phyloP scores from a whole-genome alignment of 2,329 filamentous ascomycete species.

The Exserohilum rostratum region DNA sequence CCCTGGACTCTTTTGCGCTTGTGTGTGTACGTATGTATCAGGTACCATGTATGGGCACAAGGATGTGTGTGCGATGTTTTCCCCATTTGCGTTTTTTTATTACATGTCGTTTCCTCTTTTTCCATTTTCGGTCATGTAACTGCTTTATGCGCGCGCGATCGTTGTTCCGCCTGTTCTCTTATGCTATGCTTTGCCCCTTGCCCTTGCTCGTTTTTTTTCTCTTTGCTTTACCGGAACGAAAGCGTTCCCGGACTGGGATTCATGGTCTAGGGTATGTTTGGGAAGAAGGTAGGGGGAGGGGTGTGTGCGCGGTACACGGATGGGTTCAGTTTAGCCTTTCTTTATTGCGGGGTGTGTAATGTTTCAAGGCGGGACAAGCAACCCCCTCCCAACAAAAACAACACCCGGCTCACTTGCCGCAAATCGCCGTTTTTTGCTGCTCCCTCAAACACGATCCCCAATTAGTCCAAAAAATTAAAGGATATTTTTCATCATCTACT shows the following conservation, averaged over 20 bases:
- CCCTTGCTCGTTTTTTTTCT: background rate
- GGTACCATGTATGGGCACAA: constrained; percentile 18
- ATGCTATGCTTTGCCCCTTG: too few relatives aligned
- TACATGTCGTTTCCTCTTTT: too few relatives aligned
- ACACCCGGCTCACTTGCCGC: too few relatives aligned
- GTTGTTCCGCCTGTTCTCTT: too few relatives aligned
- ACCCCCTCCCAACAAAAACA: too few relatives aligned
- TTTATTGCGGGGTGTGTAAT: constrained; percentile 11
- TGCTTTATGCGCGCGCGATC: constrained; percentile 3
- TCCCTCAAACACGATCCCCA: too few relatives aligned
- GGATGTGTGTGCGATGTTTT: background rate
- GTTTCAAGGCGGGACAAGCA: constrained; percentile 8
- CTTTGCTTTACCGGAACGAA: background rate
- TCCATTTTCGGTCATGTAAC: constrained; percentile 7
- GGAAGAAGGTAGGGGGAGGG: too few relatives aligned
- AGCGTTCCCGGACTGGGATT: background rate
- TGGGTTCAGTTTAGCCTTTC: background rate
- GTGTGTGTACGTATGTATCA: constrained; percentile 31
- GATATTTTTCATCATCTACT: too few relatives aligned
- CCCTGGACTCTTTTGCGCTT: too few relatives aligned
- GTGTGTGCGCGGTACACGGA: too few relatives aligned
- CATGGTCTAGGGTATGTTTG: background rate
- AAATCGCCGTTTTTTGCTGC: too few relatives aligned
- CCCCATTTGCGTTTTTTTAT: too few relatives aligned
- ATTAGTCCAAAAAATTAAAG: background rate